A percentile compares a stretch with the other conserved stretches of the same genome.
phyloP scores from a whole-genome alignment of 768 basidiomycete genomes.

The Calocybe gangraenosa region DNA sequence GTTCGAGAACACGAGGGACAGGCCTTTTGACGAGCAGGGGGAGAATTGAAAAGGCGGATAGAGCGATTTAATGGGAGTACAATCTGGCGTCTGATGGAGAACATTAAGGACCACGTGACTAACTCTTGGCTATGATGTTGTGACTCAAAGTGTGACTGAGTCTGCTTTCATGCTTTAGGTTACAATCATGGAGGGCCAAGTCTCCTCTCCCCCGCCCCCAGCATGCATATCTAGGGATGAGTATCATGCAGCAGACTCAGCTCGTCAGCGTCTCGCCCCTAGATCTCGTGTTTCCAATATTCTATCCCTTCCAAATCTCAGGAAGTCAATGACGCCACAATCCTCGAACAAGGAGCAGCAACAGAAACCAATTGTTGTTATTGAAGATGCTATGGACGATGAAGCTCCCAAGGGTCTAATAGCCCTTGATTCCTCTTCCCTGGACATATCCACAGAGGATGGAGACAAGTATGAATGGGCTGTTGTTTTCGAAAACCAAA shows the following conservation, averaged over 20 bases:
- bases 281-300: slow-evolving; percentile 30
- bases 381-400: slow-evolving; percentile 1
- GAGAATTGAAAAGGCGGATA: slow-evolving; percentile 9
- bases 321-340: slow-evolving; percentile 6
- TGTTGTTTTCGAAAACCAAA: slow-evolving; percentile 76
- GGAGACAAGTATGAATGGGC: slow-evolving; percentile 72
- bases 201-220: slow-evolving; percentile 30
- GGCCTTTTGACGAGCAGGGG: slow-evolving; percentile 4
- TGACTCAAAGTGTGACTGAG: background rate
- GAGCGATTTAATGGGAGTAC: slow-evolving; percentile 3
- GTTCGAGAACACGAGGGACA: slow-evolving; percentile 64
- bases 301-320: slow-evolving; percentile 29
- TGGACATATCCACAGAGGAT: slow-evolving; percentile 24
- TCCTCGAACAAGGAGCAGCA: slow-evolving; percentile 8
- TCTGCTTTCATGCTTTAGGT: background rate
- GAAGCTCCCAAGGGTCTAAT: slow-evolving; percentile 6
- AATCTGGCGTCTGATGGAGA: slow-evolving; percentile 11
- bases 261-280: slow-evolving; percentile 39
- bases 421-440: slow-evolving; percentile 11
- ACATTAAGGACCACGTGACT: slow-evolving; percentile 6
- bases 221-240: slow-evolving; percentile 35
- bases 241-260: slow-evolving; percentile 37
- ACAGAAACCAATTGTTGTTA: background rate
- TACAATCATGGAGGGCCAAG: slow-evolving; percentile 10
- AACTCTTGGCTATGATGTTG: no score